A percentile compares a stretch with the other conserved stretches of the same genome.
Evolutionary conservation across 2,329 filamentous ascomycete genomes (phyloP).

Genomic region (Alternaria gansuensis): DNA sequence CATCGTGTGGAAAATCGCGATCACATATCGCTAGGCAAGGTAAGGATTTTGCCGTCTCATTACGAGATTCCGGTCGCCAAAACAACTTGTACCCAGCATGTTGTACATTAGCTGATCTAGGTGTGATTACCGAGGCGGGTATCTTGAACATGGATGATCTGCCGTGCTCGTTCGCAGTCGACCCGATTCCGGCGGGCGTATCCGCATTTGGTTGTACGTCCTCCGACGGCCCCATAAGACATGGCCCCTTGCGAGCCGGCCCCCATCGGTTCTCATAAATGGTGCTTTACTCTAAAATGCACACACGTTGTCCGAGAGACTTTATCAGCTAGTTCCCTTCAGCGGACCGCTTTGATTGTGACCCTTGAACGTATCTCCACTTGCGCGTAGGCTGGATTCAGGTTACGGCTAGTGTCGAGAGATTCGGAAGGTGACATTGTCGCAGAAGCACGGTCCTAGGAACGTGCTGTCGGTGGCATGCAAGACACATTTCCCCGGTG

Average conservation of each 20-base stretch:
- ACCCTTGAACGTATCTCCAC: background rate
- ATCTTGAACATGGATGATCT: slow-evolving; percentile 4
- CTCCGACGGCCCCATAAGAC: background rate
- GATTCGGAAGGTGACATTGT: slow-evolving; percentile 13
- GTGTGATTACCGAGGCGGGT: slow-evolving; percentile 1
- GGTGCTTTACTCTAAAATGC: background rate
- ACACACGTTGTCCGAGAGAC: background rate
- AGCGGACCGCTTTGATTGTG: background rate
- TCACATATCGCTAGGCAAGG: background rate
- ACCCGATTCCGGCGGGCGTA: slow-evolving; percentile 6
- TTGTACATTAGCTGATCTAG: slow-evolving; percentile 1
- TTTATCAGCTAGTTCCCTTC: background rate
- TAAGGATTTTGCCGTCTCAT: background rate
- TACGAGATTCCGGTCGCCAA: background rate
- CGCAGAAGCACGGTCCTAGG: background rate
- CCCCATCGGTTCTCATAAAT: background rate
- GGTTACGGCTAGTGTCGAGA: background rate
- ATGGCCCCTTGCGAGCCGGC: slow-evolving; percentile 1
- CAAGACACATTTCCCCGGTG: slow-evolving; percentile 1
- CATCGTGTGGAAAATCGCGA: background rate
- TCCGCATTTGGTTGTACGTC: slow-evolving; percentile 9
- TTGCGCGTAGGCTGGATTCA: background rate
- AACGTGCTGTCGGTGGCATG: slow-evolving; percentile 5
- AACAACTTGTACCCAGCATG: slow-evolving; percentile 4
- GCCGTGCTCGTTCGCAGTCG: slow-evolving; percentile 1